These are phyloP conservation scores for Glarea lozoyensis DNA, from an alignment of 495 filamentous ascomycete genomes.

Conservation along the genomic window DNA sequence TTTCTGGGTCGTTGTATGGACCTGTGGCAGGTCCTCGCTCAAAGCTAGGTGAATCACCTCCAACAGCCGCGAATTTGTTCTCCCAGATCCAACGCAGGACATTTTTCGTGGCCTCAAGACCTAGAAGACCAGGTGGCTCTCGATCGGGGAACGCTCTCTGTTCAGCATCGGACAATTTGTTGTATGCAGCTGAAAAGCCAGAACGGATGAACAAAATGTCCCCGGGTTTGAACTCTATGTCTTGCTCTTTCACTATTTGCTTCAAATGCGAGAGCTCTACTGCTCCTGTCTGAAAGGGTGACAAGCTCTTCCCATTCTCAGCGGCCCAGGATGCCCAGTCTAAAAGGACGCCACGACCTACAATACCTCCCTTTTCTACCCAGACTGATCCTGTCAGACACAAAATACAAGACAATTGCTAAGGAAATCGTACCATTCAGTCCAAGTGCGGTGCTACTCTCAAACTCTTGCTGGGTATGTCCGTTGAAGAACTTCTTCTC, in stretches of 20 bases:
- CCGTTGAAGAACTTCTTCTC: slow-evolving; percentile 44
- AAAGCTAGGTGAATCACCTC: slow-evolving; percentile 38
- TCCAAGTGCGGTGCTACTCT: slow-evolving; percentile 22
- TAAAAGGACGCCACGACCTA: slow-evolving; percentile 49
- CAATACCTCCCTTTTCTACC: slow-evolving; percentile 26
- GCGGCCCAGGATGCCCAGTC: slow-evolving; percentile 24
- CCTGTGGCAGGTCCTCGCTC: slow-evolving; percentile 38
- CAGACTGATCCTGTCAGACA: slow-evolving; percentile 10
- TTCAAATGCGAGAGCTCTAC: slow-evolving; percentile 35
- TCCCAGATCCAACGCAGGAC: slow-evolving; percentile 33
- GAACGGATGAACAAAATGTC: slow-evolving; percentile 49
- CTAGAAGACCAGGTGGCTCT: slow-evolving; percentile 27
- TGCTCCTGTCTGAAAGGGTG: slow-evolving; percentile 28
- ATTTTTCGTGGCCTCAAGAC: slow-evolving; percentile 34
- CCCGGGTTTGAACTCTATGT: slow-evolving; percentile 30
- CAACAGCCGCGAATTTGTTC: slow-evolving; percentile 39
- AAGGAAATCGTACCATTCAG: slow-evolving; percentile 13
- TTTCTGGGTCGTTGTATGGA: slow-evolving; percentile 23
- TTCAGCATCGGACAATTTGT: slow-evolving; percentile 24
- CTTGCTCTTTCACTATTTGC: slow-evolving; percentile 27
- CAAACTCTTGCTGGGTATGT: slow-evolving; percentile 28
- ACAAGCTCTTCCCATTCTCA: slow-evolving; percentile 27
- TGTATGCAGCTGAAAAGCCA: slow-evolving; percentile 38
- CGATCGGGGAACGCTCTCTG: slow-evolving; percentile 24
- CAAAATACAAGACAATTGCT: slow-evolving; percentile 2